Evolutionary conservation across 352 stramenopile genomes (phyloP), one percentile per base, ranked within the genome.

Genomic region (Phytophthora hybrid): DNA sequence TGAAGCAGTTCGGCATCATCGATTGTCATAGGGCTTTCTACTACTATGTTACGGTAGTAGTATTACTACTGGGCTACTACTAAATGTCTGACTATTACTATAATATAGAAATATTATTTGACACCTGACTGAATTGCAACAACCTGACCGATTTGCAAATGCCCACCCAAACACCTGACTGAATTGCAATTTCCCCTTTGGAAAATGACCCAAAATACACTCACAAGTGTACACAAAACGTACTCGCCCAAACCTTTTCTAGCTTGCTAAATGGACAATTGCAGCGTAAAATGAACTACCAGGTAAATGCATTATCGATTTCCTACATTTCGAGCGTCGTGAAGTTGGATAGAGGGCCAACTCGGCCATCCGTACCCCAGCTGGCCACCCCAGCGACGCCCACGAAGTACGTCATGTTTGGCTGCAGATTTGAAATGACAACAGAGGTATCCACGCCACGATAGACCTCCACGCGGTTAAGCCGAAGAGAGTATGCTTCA

Each of bases 401-500:
- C 23, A 92, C 44, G 34, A 92, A 96, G 63, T 94, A 96, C 7
- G 86, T 96, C 32, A 87, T 69, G 49, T 93, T 94, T 3, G 85
- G 72, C 66, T 87, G 39, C 2, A 96, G 62, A 10, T 78, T 78
- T 0, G 69, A 54, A 56, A 96, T 62, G 1, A 71, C 9, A 0
- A 84, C 71, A n/a, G 61, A 76, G 0, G 76, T 87, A 26, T 83
- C 66, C 23, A 84, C 52, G 26, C 84, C 87, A 10, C 87, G 86
- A 62, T 93, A 93, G 5, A 93, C 81, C 68, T 94, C 83, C 10
- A 96, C 86, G 26, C 81, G 79, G 59, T 96, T 96, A 5, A 96
- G 73, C 0, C 82, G 79, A 47, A 96, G 75, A 21, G 86, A 93
- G 66, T 96, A 96, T 23, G 76, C 88, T 56, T 89, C 73, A 9